A percentile compares a stretch with the other conserved stretches of the same genome.
These are phyloP conservation scores for Amphichorda felina DNA, from an alignment of 2,329 filamentous ascomycete species.

Conservation along the genomic window DNA sequence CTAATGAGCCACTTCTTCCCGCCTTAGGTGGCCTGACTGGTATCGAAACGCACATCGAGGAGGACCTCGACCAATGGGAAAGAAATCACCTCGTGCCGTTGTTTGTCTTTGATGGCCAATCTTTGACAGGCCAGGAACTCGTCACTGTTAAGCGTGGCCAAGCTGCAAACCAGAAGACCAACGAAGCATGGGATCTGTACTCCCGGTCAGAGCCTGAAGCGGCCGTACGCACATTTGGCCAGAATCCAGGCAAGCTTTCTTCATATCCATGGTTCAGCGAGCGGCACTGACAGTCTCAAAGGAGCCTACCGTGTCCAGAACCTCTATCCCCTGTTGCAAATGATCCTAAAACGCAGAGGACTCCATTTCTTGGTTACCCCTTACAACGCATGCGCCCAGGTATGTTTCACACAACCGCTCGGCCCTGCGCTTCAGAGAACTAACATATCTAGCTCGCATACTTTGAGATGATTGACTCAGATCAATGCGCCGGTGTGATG, in stretches of 20 bases:
- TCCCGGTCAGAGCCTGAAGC: slow-evolving; percentile 66
- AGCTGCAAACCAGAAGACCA: slow-evolving; percentile 57
- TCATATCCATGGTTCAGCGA: not conserved
- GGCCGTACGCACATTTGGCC: slow-evolving; percentile 77
- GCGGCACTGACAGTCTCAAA: too few species aligned
- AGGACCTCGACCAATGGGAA: slow-evolving; percentile 63
- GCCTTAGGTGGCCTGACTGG: slow-evolving; percentile 84
- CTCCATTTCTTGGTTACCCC: slow-evolving; percentile 75
- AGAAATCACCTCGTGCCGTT: slow-evolving; percentile 61
- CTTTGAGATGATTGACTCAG: slow-evolving; percentile 55
- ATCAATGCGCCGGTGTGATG: slow-evolving; percentile 65
- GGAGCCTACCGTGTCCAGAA: slow-evolving; percentile 60
- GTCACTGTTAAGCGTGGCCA: slow-evolving; percentile 51
- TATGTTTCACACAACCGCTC: slow-evolving; percentile 19
- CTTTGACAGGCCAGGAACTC: slow-evolving; percentile 65
- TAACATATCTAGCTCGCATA: slow-evolving; percentile 53
- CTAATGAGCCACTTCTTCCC: slow-evolving; percentile 77
- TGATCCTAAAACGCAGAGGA: slow-evolving; percentile 54
- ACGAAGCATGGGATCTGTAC: slow-evolving; percentile 80
- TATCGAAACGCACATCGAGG: slow-evolving; percentile 62
- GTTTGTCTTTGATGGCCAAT: slow-evolving; percentile 87
- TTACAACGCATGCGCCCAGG: slow-evolving; percentile 80
- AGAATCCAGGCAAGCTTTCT: slow-evolving; percentile 50
- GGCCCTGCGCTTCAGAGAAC: slow-evolving; percentile 4
- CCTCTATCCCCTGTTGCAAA: slow-evolving; percentile 67